phyloP scores from a whole-genome alignment of 495 filamentous ascomycete species.

The Hypoxylon subgilvum region DNA sequence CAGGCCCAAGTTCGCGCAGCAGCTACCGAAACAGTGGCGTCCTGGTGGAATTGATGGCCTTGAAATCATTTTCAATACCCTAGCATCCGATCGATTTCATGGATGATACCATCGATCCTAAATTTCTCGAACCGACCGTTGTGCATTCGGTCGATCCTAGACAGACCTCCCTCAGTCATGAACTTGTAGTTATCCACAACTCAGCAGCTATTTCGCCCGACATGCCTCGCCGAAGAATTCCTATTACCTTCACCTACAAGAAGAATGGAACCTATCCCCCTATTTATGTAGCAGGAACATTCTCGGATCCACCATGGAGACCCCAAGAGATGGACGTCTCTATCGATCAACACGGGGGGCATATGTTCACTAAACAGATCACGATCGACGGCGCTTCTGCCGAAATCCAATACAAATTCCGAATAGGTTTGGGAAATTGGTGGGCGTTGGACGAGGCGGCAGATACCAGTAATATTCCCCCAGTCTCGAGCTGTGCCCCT shows the following conservation, averaged over 20 bases:
- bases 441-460: conserved; percentile 66
- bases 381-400: conserved; percentile 51
- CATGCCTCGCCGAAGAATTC: conserved; percentile 48
- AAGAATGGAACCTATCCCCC: conserved; percentile 64
- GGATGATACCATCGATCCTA: conserved; percentile 27
- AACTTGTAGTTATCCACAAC: conserved; percentile 28
- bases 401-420: conserved; percentile 73
- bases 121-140: conserved; percentile 27
- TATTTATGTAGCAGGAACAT: conserved; percentile 68
- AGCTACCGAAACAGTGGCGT: conserved; percentile 10
- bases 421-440: conserved; percentile 66
- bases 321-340: conserved; percentile 63
- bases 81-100: conserved; percentile 21
- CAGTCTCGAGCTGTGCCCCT: background rate
- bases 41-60: conserved; percentile 12
- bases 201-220: conserved; percentile 19
- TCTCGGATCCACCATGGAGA: conserved; percentile 69
- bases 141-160: conserved; percentile 23
- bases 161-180: conserved; percentile 24
- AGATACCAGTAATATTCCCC: conserved; percentile 51
- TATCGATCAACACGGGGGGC: conserved; percentile 48
- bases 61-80: background rate
- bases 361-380: conserved; percentile 55
- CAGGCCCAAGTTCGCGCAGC: conserved; percentile 6
- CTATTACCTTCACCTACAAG: conserved; percentile 63